These are phyloP conservation scores for Trichocladium uniseriatum DNA, from an alignment of 495 filamentous ascomycete species.

Conservation along the genomic window DNA sequence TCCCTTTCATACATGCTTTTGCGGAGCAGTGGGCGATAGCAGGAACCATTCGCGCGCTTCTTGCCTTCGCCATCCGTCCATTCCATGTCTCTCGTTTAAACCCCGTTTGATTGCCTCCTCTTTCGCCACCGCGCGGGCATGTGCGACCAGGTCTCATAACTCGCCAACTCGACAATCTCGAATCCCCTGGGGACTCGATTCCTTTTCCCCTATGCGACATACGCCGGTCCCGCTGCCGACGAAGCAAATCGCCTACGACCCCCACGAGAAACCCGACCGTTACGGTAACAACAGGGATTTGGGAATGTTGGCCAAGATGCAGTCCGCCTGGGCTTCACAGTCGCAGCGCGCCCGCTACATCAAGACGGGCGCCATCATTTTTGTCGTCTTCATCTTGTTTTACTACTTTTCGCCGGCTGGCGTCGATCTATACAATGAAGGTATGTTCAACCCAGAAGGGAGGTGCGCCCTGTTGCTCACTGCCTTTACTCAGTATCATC, in stretches of 20 bases:
- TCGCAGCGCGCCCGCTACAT: constrained; percentile 67
- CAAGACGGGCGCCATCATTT: constrained; percentile 72
- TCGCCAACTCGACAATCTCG: background rate
- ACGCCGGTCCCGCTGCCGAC: constrained; percentile 51
- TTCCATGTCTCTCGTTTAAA: constrained; percentile 16
- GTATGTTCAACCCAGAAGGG: too few relatives aligned
- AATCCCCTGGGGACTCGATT: background rate
- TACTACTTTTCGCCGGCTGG: constrained; percentile 61
- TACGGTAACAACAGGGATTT: constrained; percentile 38
- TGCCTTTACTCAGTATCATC: constrained; percentile 1
- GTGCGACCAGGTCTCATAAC: background rate
- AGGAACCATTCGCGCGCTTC: background rate
- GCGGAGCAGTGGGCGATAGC: background rate
- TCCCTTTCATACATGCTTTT: background rate
- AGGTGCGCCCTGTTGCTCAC: background rate
- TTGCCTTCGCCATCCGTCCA: background rate
- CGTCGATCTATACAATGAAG: constrained; percentile 37
- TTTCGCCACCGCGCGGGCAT: constrained; percentile 6
- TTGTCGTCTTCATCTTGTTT: constrained; percentile 62
- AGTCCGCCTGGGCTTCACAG: constrained; percentile 55
- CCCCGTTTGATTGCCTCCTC: background rate
- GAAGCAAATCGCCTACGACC: constrained; percentile 46
- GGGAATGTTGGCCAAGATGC: constrained; percentile 39
- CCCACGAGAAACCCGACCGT: constrained; percentile 48
- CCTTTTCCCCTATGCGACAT: constrained; percentile 41